A percentile compares a stretch with the other conserved stretches of the same genome.
Conservation (phyloP, 1,284 basidiomycete species). For the Ganoderma lingzhi region DNA sequence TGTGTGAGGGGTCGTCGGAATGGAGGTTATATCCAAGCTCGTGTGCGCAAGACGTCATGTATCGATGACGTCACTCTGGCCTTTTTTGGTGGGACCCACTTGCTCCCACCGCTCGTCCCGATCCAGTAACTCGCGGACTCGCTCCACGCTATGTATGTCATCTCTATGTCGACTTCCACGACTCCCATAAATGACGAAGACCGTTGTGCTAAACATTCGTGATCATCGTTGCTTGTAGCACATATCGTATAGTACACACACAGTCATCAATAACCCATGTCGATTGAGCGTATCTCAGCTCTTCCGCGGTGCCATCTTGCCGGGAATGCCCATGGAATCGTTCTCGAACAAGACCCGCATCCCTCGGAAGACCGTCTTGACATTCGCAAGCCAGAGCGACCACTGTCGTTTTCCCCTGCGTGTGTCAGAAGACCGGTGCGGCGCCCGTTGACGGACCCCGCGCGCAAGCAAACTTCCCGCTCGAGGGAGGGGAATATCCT, state of each 20-base stretch:
- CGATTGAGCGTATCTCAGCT: background rate
- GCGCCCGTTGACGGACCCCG: background rate
- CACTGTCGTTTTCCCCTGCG: background rate
- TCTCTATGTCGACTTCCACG: background rate
- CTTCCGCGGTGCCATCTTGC: background rate
- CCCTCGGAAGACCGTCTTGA: background rate
- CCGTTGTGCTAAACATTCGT: too few relatives aligned
- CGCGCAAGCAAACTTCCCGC: background rate
- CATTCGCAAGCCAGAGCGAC: background rate
- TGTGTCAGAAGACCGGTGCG: background rate
- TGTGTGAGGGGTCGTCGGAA: background rate
- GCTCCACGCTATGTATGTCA: background rate
- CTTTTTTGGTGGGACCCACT: background rate
- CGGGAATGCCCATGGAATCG: background rate
- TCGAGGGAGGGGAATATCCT: background rate
- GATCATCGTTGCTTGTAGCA: too few relatives aligned
- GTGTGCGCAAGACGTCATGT: conserved; percentile 1
- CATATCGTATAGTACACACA: background rate
- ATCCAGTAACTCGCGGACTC: background rate
- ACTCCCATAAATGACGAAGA: too few relatives aligned
- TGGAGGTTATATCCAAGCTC: background rate
- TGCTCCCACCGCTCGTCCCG: background rate
- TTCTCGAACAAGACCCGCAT: conserved; percentile 4
- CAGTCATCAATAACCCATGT: background rate
- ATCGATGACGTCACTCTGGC: background rate